These are phyloP conservation scores for Berkeleyomyces basicola DNA, from an alignment of 2,329 filamentous ascomycete genomes.

Conservation along the genomic window DNA sequence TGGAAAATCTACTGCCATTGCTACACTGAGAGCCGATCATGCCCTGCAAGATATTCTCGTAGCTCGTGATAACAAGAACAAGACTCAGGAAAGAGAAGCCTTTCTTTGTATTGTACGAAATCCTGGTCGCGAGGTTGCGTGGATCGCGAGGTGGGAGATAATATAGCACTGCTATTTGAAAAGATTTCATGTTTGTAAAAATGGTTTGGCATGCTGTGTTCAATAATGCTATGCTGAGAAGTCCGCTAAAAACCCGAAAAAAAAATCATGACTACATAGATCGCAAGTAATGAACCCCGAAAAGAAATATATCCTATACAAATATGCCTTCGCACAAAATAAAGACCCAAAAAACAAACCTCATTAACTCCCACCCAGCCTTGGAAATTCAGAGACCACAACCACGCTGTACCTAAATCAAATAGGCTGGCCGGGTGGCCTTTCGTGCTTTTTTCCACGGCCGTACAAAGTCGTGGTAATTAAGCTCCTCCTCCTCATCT, in stretches of 20 bases:
- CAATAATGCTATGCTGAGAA: background rate
- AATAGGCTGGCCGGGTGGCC: background rate
- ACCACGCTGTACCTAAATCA: background rate
- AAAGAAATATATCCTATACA: background rate
- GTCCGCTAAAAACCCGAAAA: background rate
- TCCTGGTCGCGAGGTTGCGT: constrained; percentile 60
- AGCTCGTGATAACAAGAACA: constrained; percentile 15
- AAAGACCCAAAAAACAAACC: background rate
- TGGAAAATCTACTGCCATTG: constrained; percentile 61
- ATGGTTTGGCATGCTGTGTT: background rate
- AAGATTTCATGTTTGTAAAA: background rate
- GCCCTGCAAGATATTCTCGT: background rate
- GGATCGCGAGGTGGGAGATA: constrained; percentile 64
- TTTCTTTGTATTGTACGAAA: constrained; percentile 65
- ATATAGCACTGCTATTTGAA: constrained; percentile 22
- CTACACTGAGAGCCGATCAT: constrained; percentile 33
- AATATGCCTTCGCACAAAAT: background rate
- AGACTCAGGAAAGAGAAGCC: constrained; percentile 25
- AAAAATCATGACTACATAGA: background rate
- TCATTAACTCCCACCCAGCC: background rate
- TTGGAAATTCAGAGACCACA: background rate
- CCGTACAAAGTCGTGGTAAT: constrained; percentile 14
- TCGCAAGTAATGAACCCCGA: background rate
- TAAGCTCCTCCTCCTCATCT: constrained; percentile 11
- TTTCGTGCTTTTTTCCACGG: constrained; percentile 13